Conservation (phyloP, 139 green algal genomes). For the Diplosphaera chodatii region DNA sequence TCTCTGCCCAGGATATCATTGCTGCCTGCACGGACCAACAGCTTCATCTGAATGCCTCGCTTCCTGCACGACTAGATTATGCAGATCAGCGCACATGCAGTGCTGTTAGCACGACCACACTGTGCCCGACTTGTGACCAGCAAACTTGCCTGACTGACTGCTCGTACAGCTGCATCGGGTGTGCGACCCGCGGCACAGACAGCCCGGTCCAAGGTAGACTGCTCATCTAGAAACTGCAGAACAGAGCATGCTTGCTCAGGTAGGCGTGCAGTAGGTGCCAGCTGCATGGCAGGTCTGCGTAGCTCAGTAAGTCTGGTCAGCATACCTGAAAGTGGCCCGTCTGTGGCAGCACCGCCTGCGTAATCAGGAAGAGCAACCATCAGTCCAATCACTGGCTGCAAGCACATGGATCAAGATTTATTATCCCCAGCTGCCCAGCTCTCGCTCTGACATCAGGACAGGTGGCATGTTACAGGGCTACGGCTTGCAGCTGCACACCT, state of each 20-base stretch:
- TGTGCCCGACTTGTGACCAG: too few relatives aligned
- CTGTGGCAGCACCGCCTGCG: slow-evolving; percentile 23
- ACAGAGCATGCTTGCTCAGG: too few relatives aligned
- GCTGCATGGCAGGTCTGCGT: too few relatives aligned
- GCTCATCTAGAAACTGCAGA: slow-evolving; percentile 64
- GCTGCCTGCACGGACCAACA: slow-evolving; percentile 27
- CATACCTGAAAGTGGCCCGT: slow-evolving; percentile 74
- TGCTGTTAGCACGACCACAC: neutral
- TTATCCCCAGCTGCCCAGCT: neutral
- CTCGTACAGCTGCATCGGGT: slow-evolving; percentile 32
- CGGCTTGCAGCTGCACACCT: slow-evolving; percentile 19
- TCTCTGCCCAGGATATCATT: slow-evolving; percentile 74
- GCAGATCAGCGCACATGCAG: neutral
- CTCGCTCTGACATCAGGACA: neutral
- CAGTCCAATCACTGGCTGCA: neutral
- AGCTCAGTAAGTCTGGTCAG: too few relatives aligned
- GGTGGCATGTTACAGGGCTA: neutral
- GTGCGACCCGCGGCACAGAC: slow-evolving; percentile 44
- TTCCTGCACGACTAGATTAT: neutral
- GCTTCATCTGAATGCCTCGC: neutral
- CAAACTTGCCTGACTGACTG: slow-evolving; percentile 23
- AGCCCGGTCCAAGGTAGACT: slow-evolving; percentile 33
- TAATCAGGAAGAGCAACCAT: neutral
- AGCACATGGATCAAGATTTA: neutral
- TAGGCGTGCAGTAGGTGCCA: too few relatives aligned